Conservation (phyloP, 2,329 filamentous ascomycete species). For the Leptosphaerulina australis region DNA sequence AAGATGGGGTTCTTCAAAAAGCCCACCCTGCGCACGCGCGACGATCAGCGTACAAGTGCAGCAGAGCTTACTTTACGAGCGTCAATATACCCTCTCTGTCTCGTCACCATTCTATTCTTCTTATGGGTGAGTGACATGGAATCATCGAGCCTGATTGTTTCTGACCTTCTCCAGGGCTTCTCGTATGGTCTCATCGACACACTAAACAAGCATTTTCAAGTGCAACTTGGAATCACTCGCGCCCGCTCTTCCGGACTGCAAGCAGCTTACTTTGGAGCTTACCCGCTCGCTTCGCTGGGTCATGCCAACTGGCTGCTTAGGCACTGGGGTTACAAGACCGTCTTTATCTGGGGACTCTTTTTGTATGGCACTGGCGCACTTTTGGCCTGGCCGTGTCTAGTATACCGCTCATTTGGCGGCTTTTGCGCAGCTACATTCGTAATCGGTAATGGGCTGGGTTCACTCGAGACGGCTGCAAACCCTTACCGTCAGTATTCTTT, state of each 20-base stretch:
- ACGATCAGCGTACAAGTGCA: slow-evolving; percentile 58
- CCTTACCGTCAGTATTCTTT: slow-evolving; percentile 41
- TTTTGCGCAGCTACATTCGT: slow-evolving; percentile 66
- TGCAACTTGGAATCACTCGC: slow-evolving; percentile 51
- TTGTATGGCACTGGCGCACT: slow-evolving; percentile 64
- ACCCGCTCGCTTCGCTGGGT: slow-evolving; percentile 57
- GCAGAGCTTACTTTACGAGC: slow-evolving; percentile 69
- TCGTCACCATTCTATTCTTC: slow-evolving; percentile 71
- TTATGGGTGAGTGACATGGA: slow-evolving; percentile 57
- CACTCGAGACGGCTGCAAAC: slow-evolving; percentile 65
- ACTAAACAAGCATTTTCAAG: slow-evolving; percentile 57
- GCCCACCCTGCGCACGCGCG: slow-evolving; percentile 38
- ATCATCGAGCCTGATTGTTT: neutral
- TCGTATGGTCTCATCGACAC: slow-evolving; percentile 64
- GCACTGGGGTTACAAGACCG: slow-evolving; percentile 56
- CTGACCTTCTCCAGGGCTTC: slow-evolving; percentile 51
- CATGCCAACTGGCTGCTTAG: slow-evolving; percentile 57
- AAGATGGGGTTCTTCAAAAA: slow-evolving; percentile 43
- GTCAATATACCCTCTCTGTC: slow-evolving; percentile 68
- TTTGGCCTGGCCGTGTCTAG: slow-evolving; percentile 63
- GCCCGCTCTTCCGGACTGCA: slow-evolving; percentile 55
- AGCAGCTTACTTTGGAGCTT: slow-evolving; percentile 58
- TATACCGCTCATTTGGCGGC: slow-evolving; percentile 62
- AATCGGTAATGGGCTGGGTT: slow-evolving; percentile 59
- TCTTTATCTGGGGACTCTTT: slow-evolving; percentile 59